Percentiles rank a stretch among this genome's conserved stretches.
These are phyloP conservation scores for Passiflora organensis DNA, from an alignment of 345 rosid species.

Conservation along the genomic window DNA sequence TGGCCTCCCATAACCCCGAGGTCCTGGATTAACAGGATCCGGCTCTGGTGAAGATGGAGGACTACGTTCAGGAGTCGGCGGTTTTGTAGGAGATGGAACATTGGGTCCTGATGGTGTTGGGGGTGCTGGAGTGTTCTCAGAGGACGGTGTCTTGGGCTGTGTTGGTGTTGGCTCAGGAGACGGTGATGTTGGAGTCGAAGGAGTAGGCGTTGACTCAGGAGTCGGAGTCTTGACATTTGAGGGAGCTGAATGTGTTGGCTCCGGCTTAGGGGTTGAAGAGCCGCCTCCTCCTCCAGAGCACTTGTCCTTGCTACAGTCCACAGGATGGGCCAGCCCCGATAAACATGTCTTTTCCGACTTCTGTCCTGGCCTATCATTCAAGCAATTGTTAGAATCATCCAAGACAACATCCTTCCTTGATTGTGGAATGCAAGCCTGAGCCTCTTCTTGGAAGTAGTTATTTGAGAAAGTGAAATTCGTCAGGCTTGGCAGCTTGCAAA, in stretches of 20 bases:
- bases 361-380: constrained; percentile 44
- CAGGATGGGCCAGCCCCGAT: constrained; percentile 41
- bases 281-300: constrained; percentile 25
- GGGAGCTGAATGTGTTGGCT: no score
- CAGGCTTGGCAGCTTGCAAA: constrained; percentile 56
- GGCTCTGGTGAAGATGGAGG: not conserved
- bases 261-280: no score
- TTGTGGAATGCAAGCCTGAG: constrained; percentile 33
- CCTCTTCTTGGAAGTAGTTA: constrained; percentile 59
- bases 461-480: constrained; percentile 44
- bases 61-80: no score
- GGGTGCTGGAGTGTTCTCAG: constrained; percentile 3
- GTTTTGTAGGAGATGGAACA: no score
- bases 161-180: constrained; percentile 8
- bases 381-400: constrained; percentile 51
- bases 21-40: constrained; percentile 4
- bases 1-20: constrained; percentile 1
- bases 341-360: constrained; percentile 33
- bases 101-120: constrained; percentile 4
- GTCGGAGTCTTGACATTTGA: no score
- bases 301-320: constrained; percentile 63
- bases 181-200: constrained; percentile 15
- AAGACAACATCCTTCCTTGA: constrained; percentile 24
- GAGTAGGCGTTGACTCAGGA: not conserved
- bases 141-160: not conserved